These are phyloP conservation scores for Diaporthe ilicicola DNA, from an alignment of 2,329 filamentous ascomycete genomes.

Conservation along the genomic window DNA sequence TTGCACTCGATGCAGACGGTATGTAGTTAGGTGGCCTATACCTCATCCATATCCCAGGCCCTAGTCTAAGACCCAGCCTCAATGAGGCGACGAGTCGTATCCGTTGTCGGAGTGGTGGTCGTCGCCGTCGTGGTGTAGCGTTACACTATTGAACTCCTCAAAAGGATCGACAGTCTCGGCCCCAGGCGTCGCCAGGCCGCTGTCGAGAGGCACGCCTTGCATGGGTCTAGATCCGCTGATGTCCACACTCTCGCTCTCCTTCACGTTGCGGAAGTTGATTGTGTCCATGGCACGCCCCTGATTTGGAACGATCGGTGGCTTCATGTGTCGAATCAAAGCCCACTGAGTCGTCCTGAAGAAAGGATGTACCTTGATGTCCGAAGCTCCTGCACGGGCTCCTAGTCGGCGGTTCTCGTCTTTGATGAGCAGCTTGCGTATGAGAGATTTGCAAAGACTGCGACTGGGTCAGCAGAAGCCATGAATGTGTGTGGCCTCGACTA, in stretches of 20 bases:
- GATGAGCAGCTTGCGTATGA: conserved; percentile 96
- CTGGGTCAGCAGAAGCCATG: conserved; percentile 23
- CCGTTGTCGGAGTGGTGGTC: conserved; percentile 58
- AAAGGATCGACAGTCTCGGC: conserved; percentile 86
- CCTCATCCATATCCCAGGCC: background rate
- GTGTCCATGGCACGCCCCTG: conserved; percentile 92
- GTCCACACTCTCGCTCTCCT: conserved; percentile 95
- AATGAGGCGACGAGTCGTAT: conserved; percentile 34
- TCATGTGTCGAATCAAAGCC: conserved; percentile 97
- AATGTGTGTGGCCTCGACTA: conserved; percentile 30
- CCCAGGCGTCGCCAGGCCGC: conserved; percentile 83
- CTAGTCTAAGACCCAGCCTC: background rate
- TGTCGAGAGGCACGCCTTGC: conserved; percentile 85
- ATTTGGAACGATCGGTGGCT: conserved; percentile 94
- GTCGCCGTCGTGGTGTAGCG: conserved; percentile 94
- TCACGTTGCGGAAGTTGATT: conserved; percentile 96
- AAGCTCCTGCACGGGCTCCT: conserved; percentile 92
- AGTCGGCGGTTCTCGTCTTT: conserved; percentile 96
- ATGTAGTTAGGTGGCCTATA: background rate
- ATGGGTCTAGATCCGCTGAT: conserved; percentile 68
- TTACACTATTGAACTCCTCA: conserved; percentile 98
- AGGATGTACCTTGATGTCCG: conserved; percentile 93
- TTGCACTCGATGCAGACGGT: background rate
- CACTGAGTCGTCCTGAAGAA: conserved; percentile 98
- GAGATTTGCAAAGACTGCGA: conserved; percentile 87